Percentiles rank a stretch among this genome's conserved stretches.
phyloP scores from a whole-genome alignment of 176 grass and related monocot species.

The Musa beccarii region DNA sequence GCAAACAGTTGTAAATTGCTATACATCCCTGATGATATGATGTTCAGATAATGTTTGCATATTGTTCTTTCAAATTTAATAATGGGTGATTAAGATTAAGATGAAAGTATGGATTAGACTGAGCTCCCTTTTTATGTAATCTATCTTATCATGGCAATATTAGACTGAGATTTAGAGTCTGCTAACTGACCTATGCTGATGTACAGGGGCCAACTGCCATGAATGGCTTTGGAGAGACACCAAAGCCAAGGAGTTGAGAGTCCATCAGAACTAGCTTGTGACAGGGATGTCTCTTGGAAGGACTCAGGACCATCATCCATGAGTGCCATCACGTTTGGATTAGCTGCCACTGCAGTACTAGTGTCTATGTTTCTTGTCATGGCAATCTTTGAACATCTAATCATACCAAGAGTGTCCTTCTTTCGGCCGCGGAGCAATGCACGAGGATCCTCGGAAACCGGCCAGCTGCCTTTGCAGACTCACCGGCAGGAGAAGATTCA shows the following conservation, averaged over 20 bases:
- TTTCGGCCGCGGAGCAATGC: neutral
- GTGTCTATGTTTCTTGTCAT: conserved; percentile 16
- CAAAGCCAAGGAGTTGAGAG: neutral
- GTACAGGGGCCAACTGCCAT: neutral
- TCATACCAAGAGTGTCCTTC: neutral
- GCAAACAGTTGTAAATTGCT: too few relatives aligned
- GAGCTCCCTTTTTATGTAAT: too few relatives aligned
- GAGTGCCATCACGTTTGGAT: conserved; percentile 5
- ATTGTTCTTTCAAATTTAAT: too few relatives aligned
- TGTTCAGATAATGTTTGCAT: too few relatives aligned
- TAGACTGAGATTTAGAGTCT: too few relatives aligned
- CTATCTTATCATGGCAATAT: too few relatives aligned
- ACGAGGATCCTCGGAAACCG: neutral
- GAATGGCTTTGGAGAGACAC: neutral
- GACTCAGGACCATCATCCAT: neutral
- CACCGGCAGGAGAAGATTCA: neutral
- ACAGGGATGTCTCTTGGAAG: neutral
- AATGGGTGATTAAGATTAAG: too few relatives aligned
- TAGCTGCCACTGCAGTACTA: conserved; percentile 7
- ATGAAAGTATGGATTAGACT: too few relatives aligned
- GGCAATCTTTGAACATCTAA: conserved; percentile 9
- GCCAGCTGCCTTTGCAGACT: neutral
- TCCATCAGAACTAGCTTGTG: neutral
- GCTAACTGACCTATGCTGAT: too few relatives aligned
- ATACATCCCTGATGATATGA: too few relatives aligned